These are phyloP conservation scores for Fusarium sp. DNA, from an alignment of 2,329 filamentous ascomycete species.

Conservation along the genomic window DNA sequence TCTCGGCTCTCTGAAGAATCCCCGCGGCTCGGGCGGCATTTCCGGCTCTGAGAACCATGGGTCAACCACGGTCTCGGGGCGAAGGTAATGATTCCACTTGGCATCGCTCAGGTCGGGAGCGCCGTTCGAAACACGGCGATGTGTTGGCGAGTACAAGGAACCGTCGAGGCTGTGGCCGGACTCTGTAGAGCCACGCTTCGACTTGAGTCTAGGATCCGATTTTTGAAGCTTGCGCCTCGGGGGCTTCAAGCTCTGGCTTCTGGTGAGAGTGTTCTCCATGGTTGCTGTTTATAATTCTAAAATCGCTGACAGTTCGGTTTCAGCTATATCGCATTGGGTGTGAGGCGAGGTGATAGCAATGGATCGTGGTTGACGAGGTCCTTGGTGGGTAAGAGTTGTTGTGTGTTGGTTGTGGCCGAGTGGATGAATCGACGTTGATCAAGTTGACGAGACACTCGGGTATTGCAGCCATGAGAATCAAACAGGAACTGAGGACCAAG, in stretches of 20 bases:
- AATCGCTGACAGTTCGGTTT: constrained; percentile 2
- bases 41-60: constrained; percentile 34
- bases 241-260: constrained; percentile 42
- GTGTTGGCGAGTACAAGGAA: constrained; percentile 28
- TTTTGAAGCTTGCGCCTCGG: constrained; percentile 48
- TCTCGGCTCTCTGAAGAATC: constrained; percentile 22
- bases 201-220: constrained; percentile 44
- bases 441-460: constrained; percentile 14
- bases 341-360: constrained; percentile 7
- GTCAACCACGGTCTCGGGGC: constrained; percentile 37
- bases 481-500: constrained; percentile 4
- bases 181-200: constrained; percentile 45
- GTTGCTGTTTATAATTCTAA: constrained; percentile 13
- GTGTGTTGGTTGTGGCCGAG: constrained; percentile 6
- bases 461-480: constrained; percentile 26
- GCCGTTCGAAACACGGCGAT: constrained; percentile 34
- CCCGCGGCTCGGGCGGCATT: constrained; percentile 29
- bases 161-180: constrained; percentile 37
- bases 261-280: constrained; percentile 23
- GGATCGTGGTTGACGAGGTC: constrained; percentile 24
- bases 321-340: constrained; percentile 25
- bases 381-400: constrained; percentile 5
- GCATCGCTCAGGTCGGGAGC: constrained; percentile 45
- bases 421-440: constrained; percentile 21
- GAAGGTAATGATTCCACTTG: constrained; percentile 46